Conservation (phyloP, 148 eudicot genomes). For the Talinum fruticosum region DNA sequence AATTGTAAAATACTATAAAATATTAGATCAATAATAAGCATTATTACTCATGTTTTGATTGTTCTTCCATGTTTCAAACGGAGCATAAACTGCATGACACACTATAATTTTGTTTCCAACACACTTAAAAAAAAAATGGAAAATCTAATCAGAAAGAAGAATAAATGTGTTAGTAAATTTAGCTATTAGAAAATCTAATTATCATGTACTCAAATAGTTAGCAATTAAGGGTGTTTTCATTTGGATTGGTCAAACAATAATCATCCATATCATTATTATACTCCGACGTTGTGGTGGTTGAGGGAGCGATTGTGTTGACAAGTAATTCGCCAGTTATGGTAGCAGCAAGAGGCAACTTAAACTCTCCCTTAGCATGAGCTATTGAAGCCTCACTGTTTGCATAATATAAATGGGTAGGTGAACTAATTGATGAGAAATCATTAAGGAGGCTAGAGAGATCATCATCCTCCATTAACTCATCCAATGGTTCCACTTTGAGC, state of each 20-base stretch:
- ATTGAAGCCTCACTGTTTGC: not conserved
- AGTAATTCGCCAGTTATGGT: not conserved
- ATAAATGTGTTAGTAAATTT: not conserved
- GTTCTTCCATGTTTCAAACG: not conserved
- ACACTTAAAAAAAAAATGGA: not conserved
- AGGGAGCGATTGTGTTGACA: not conserved
- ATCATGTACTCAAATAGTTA: not conserved
- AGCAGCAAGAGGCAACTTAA: not conserved
- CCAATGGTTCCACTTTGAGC: not conserved
- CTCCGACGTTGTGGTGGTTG: not conserved
- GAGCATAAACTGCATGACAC: not conserved
- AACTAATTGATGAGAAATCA: conserved; percentile 12
- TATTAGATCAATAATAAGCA: too few relatives aligned
- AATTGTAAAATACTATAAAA: too few relatives aligned
- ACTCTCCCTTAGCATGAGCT: not conserved
- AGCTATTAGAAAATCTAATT: not conserved
- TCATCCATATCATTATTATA: not conserved
- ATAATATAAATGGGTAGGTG: conserved; percentile 1
- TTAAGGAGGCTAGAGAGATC: conserved; percentile 16
- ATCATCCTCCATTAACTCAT: conserved; percentile 14
- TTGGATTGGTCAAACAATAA: not conserved
- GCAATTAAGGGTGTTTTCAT: not conserved
- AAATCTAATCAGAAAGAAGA: not conserved
- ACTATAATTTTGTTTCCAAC: not conserved
- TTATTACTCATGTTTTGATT: not conserved